These are phyloP conservation scores for Alternaria sp. DNA, from an alignment of 2,329 filamentous ascomycete species.

Conservation along the genomic window DNA sequence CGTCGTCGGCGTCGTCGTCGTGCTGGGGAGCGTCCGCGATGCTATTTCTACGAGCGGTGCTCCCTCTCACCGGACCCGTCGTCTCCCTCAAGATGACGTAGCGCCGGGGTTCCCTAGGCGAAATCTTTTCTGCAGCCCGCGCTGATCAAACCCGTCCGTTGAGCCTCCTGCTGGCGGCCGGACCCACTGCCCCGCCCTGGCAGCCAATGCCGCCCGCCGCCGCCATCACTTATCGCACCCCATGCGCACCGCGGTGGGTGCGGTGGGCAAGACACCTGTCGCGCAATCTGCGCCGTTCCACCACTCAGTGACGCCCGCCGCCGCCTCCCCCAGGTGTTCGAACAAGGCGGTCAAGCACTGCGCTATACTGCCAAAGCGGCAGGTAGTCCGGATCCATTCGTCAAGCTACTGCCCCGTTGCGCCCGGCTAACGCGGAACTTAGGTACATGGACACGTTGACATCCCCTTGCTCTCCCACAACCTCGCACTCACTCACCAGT, in stretches of 20 bases:
- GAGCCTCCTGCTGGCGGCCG: slow-evolving; percentile 30
- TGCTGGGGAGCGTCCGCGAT: not conserved
- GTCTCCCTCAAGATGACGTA: slow-evolving; percentile 30
- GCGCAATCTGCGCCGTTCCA: slow-evolving; percentile 4
- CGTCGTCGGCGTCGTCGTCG: not conserved
- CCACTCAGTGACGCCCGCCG: slow-evolving; percentile 1
- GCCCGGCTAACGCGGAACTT: slow-evolving; percentile 6
- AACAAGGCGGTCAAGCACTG: slow-evolving; percentile 6
- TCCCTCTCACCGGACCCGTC: slow-evolving; percentile 18
- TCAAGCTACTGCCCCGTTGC: not conserved
- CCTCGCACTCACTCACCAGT: slow-evolving; percentile 25
- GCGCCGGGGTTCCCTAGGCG: slow-evolving; percentile 31
- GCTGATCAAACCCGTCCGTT: slow-evolving; percentile 21
- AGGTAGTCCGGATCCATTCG: slow-evolving; percentile 2
- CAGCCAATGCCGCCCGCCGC: slow-evolving; percentile 26
- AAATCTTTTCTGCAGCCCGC: slow-evolving; percentile 27
- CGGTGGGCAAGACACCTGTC: not conserved
- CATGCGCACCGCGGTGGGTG: slow-evolving; percentile 2
- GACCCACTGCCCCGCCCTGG: slow-evolving; percentile 27
- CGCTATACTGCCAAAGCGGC: slow-evolving; percentile 9
- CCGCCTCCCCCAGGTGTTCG: not conserved
- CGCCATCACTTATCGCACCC: slow-evolving; percentile 14
- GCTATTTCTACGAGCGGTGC: slow-evolving; percentile 5
- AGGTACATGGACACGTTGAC: not conserved
- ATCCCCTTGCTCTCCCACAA: not conserved